Evolutionary conservation across 805 yeast genomes (phyloP).

Genomic region (Tetrapisispora fleetii): DNA sequence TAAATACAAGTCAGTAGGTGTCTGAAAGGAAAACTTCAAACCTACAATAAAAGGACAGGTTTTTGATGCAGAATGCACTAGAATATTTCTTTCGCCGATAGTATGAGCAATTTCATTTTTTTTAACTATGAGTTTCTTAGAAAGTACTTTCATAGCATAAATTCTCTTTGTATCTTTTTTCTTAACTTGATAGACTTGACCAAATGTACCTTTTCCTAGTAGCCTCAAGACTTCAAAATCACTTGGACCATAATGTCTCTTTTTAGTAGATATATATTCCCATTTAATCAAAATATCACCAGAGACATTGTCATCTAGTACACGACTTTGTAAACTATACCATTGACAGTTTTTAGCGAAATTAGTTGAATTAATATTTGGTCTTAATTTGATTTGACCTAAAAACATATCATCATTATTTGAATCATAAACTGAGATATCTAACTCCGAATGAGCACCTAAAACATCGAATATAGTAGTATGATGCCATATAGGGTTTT

Average conservation of each 20-base stretch:
- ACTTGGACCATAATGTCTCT: conserved; percentile 80
- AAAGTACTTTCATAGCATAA: conserved; percentile 94
- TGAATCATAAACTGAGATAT: conserved; percentile 85
- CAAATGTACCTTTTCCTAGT: conserved; percentile 94
- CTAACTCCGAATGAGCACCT: conserved; percentile 73
- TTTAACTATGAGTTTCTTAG: conserved; percentile 89
- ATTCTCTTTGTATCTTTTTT: conserved; percentile 83
- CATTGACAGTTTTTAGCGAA: conserved; percentile 49
- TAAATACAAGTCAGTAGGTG: conserved; percentile 81
- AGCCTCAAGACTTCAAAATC: conserved; percentile 88
- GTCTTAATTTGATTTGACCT: conserved; percentile 73
- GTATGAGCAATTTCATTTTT: conserved; percentile 98
- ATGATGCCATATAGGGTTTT: conserved; percentile 59
- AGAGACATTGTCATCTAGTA: conserved; percentile 60
- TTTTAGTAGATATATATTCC: conserved; percentile 58
- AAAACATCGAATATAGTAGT: conserved; percentile 88
- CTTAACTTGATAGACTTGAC: conserved; percentile 92
- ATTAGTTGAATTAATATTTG: conserved; percentile 35
- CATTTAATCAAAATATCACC: conserved; percentile 74
- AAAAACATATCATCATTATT: conserved; percentile 71
- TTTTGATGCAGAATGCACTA: conserved; percentile 84
- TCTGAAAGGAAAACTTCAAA: conserved; percentile 90
- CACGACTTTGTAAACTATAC: conserved; percentile 65
- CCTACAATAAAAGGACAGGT: conserved; percentile 93
- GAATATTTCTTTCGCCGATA: conserved; percentile 89